Base-by-base conservation (phyloP, 108 stramenopile species). In the Skeletonema potamos region DNA sequence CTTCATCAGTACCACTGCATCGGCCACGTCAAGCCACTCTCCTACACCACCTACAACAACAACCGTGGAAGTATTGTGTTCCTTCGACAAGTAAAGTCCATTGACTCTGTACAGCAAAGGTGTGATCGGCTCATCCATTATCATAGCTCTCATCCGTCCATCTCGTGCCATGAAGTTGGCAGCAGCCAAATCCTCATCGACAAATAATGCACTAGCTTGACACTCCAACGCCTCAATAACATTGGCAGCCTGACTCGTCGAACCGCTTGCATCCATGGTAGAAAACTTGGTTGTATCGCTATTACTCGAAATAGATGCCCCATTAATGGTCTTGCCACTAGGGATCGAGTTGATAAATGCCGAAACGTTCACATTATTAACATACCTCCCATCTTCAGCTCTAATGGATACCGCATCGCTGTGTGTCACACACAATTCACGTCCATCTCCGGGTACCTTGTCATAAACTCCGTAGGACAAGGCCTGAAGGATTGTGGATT, bases 1-100 rank as follows among this genome's bases (percentile, higher is more conserved):
- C 66, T 96, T 86, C 88, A 97, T 84, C 62, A 95, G 69, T 41
- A 97, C 74, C 1, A 97, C 96, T 1, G 87, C 82, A 75, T 97
- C 86, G 2, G 96, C 92, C 20, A 97, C 96, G 60, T 98, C 96
- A 18, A 98, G 80, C 90, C 94, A 98, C 71, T 98, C 97, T 2
- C 97, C 97, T 30, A 93, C 93, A 20, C 97, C 97, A n/a, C 97
- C 97, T n/a, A 98, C 92, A 3, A 98, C 97, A 13, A 98, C 86
- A 26, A 98, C 79, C 3, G 94, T 95, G 0, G 96, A 96, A 4
- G 96, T 86, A 6, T 89, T 85, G 41, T 81, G 84, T 55, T 82
- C 73, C 58, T 69, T 80, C 12, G 84, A 61, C 7, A 86, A 61
- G 65, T 80, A 92, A 37, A 96, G 62, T 0, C 92, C 92, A 79